Evolutionary conservation across 176 grass and related monocot genomes (phyloP).

Genomic region (Triticum urartu): DNA sequence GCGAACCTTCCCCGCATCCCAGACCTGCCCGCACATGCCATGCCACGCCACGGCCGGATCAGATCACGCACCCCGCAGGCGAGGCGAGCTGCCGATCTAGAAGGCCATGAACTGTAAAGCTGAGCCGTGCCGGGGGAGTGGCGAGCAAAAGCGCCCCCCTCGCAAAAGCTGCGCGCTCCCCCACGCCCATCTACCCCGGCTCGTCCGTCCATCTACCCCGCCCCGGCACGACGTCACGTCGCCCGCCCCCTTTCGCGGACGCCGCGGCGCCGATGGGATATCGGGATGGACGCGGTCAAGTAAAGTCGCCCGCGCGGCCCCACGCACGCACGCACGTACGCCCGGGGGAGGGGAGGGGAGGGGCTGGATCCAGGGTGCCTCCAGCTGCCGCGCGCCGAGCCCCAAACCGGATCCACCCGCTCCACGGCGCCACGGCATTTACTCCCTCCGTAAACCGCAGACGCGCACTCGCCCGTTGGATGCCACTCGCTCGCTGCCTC

Average conservation of each 20-base stretch:
- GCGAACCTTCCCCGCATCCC: constrained; percentile 36
- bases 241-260: constrained; percentile 11
- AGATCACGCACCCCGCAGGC: neutral
- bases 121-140: neutral
- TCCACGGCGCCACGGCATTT: neutral
- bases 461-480: constrained; percentile 33
- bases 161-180: neutral
- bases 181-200: neutral
- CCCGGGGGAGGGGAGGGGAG: too few relatives aligned
- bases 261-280: neutral
- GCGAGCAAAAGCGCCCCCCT: neutral
- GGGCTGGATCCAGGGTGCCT: constrained; percentile 36
- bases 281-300: neutral
- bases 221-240: neutral
- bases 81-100: neutral
- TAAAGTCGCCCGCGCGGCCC: constrained; percentile 6
- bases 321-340: neutral
- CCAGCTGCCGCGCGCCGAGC: constrained; percentile 19
- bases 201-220: neutral
- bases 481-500: neutral
- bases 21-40: constrained; percentile 24
- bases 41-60: constrained; percentile 30
- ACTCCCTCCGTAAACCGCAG: neutral
- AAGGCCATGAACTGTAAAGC: constrained; percentile 39
- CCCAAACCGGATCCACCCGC: neutral